A percentile compares a stretch with the other conserved stretches of the same genome.
Conservation (phyloP, 805 yeast species). For the Debaryomyces hansenii region DNA sequence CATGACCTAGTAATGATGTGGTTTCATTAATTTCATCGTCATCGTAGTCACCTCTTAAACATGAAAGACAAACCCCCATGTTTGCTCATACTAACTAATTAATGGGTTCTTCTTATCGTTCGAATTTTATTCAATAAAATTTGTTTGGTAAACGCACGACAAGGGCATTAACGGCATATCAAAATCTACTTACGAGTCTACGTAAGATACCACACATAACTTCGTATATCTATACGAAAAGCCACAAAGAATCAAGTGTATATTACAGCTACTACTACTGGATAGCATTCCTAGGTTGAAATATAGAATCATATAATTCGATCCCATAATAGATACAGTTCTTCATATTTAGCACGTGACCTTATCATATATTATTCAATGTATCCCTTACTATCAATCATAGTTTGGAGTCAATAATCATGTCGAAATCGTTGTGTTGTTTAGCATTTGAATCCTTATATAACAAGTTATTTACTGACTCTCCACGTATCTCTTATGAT, state of each 20-base stretch:
- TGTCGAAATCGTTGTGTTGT: conserved; percentile 40
- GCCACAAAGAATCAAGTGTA: too few relatives aligned
- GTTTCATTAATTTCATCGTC: conserved; percentile 42
- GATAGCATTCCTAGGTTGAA: too few relatives aligned
- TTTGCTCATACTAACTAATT: background rate
- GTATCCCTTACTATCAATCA: too few relatives aligned
- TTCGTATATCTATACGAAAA: too few relatives aligned
- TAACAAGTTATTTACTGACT: conserved; percentile 17
- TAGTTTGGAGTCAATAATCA: conserved; percentile 3
- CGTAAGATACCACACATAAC: too few relatives aligned
- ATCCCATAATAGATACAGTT: too few relatives aligned
- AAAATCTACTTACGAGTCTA: background rate
- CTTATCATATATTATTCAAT: background rate
- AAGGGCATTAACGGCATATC: background rate
- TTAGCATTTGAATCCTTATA: conserved; percentile 37
- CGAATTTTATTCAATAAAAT: background rate
- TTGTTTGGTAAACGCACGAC: background rate
- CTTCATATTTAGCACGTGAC: background rate
- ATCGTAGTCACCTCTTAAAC: conserved; percentile 37
- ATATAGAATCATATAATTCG: too few relatives aligned
- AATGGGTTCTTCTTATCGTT: background rate
- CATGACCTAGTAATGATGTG: conserved; percentile 32
- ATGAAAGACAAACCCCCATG: conserved; percentile 53
- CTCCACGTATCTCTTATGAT: conserved; percentile 11
- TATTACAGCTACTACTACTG: too few relatives aligned